Conservation (phyloP, 352 stramenopile genomes). For the Thalassiosira mediterranea region DNA sequence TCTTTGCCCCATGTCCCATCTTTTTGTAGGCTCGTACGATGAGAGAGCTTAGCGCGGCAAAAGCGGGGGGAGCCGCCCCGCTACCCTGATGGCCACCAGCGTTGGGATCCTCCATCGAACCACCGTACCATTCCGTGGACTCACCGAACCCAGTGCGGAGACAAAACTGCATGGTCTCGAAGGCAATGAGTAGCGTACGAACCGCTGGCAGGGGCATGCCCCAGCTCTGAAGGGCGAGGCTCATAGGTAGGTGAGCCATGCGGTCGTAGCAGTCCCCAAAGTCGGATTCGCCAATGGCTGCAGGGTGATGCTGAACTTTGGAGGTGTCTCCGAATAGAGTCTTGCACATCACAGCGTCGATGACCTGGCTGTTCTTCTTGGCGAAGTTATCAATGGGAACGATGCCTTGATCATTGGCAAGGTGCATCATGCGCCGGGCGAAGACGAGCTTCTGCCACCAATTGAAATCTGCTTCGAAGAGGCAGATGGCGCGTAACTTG, state of each 20-base stretch:
- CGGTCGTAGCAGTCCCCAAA: conserved; percentile 1
- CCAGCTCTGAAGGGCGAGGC: conserved; percentile 1
- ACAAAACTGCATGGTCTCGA: conserved; percentile 23
- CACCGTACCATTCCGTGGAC: conserved; percentile 2
- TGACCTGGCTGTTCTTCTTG: background rate
- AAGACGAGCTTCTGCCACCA: conserved; percentile 34
- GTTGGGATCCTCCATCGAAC: background rate
- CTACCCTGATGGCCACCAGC: conserved; percentile 18
- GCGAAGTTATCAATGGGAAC: conserved; percentile 21
- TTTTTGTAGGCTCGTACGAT: conserved; percentile 21
- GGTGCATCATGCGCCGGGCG: conserved; percentile 5
- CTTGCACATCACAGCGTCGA: conserved; percentile 1
- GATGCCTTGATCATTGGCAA: background rate
- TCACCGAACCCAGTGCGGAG: conserved; percentile 11
- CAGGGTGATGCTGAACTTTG: background rate
- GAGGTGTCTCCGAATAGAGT: conserved; percentile 10
- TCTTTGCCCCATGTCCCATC: conserved; percentile 7
- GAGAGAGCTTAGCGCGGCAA: conserved; percentile 2
- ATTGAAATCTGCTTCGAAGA: conserved; percentile 47
- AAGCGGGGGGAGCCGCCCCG: conserved; percentile 11
- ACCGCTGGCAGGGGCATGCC: background rate
- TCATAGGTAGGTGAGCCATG: background rate
- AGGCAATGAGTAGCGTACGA: background rate
- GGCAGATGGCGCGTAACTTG: conserved; percentile 30
- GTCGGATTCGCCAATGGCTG: background rate